Base-by-base conservation (phyloP, 1,139 yeast species). In the Yamadazyma songkhlaensis region DNA sequence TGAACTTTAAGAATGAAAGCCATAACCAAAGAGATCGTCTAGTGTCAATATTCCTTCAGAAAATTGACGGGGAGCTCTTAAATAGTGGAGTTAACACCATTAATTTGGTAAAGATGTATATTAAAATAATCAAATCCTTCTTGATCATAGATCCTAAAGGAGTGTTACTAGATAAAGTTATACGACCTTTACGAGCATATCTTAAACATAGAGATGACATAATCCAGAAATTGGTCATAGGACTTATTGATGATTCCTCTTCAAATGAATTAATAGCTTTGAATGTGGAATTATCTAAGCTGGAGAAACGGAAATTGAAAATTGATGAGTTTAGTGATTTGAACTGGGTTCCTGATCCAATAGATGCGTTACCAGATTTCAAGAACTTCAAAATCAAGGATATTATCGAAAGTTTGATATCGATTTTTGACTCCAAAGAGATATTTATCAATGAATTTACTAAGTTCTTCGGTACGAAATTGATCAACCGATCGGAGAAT, bases 321-420 rank as follows among this genome's bases (percentile, higher is more conserved):
- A 31, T 53, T 12, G 75, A 72, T 37, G 77, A 72, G 39, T 46
- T 56, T 30, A 59, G 59, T 25, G 80, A 74, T 44, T 57, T 82
- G 3, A 66, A 74, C 23, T 90, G 97, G 97, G 63, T 61, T 6
- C 97, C 97, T 0, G 96, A 88, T 50, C 97, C 97, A 0, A 74
- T 85, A n/a, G 96, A 86, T 60, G 95, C 96, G 0, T 74, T 94
- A 7, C 86, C 95, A 0, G 96, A 89, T 55, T 87, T 88, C 57
- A 74, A 77, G 38, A 79, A 78, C 45, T 77, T 76, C n/a, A 71
- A 72, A 36, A 77, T 75, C 7, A 71, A 74, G 37, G 95, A 87
- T 54, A 74, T 83, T 4, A 78, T 88, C 15, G 89, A 81, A 47
- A 79, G 88, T 1, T 64, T 88, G 29, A 70, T 85, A 2, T 79